phyloP scores from a whole-genome alignment of 352 stramenopile species.

The Blastocystis sp. region DNA sequence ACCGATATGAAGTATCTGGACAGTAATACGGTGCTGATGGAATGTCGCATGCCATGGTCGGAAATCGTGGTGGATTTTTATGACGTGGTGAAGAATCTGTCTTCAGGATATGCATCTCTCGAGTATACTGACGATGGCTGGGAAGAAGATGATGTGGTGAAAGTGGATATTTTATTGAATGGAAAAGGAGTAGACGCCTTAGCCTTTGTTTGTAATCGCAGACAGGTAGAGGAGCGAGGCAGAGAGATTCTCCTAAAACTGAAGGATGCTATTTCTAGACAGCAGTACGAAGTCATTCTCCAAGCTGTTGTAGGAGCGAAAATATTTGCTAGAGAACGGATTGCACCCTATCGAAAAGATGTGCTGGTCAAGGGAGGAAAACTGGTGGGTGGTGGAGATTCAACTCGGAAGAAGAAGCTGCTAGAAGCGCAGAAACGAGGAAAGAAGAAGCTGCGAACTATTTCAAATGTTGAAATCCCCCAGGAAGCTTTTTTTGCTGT shows the following conservation, averaged over 20 bases:
- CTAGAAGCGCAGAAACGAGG: conserved; percentile 97
- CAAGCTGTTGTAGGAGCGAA: conserved; percentile 89
- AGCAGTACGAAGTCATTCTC: conserved; percentile 98
- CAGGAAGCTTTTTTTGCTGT: conserved; percentile 97
- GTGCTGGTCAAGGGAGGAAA: conserved; percentile 82
- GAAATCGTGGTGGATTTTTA: conserved; percentile 99
- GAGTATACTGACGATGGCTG: conserved; percentile 86
- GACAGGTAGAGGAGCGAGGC: conserved; percentile 73
- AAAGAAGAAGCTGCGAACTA: conserved; percentile 91
- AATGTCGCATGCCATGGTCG: conserved; percentile 88
- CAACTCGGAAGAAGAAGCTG: conserved; percentile 95
- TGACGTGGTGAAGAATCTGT: conserved; percentile 90
- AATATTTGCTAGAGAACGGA: conserved; percentile 91
- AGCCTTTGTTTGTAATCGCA: conserved; percentile 88
- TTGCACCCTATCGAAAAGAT: conserved; percentile 90
- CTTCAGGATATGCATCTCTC: conserved; percentile 85
- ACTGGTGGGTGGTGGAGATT: conserved; percentile 86
- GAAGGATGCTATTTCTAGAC: conserved; percentile 77
- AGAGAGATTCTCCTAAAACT: conserved; percentile 85
- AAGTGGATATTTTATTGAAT: conserved; percentile 68
- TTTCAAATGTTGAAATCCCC: conserved; percentile 87
- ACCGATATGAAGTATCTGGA: conserved; percentile 82
- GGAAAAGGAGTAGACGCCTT: conserved; percentile 80
- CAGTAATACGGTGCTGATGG: conserved; percentile 84
- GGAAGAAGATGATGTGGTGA: conserved; percentile 79